Base-by-base conservation (phyloP, 352 stramenopile species). In the Phytophthora podocarpi region DNA sequence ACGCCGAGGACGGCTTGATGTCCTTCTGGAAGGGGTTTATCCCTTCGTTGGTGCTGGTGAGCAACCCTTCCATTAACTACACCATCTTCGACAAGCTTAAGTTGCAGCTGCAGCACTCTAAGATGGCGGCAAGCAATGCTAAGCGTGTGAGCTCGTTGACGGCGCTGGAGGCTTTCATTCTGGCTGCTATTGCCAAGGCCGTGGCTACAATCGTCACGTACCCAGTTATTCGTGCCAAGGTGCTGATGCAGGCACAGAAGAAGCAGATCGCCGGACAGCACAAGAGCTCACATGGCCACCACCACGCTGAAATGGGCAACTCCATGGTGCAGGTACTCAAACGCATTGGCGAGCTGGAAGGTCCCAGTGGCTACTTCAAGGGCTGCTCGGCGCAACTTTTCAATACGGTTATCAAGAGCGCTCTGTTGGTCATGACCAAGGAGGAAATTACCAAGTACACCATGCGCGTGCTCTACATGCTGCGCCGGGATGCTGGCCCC, bases 61-160 rank as follows among this genome's bases (percentile, higher is more conserved):
- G 73, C 67, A 96, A 96, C 64, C 88, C 88, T 24, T 90, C 87
- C 27, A 96, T 96, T 67, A 95, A 96, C 70, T 96, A 91, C 59
- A 95, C 88, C 15, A 77, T 93, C 40, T 96, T 95, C 41, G 87
- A 96, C 68, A 82, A 82, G 49, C 72, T 96, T 28, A 96, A 96
- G 64, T 62, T 90, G 36, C 66, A 76, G 24, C 43, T 90, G 52
- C 82, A 85, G 50, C 54, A 72, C 36, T 74, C 59, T 35, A 88
- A 84, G 60, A 87, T 81, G 69, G 49, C 59, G 24, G 67, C 78
- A 32, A 69, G 42, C 8, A 65, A 71, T 27, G 57, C 72, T 9
- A 63, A 64, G 36, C 74, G 78, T 2, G 31, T 85, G 57, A 70
- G 64, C 42, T 82, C 74, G 32, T 58, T 93, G n/a, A 87, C 76